phyloP scores from a whole-genome alignment of 73 alveolate genomes.

The Uronychia binucleata region DNA sequence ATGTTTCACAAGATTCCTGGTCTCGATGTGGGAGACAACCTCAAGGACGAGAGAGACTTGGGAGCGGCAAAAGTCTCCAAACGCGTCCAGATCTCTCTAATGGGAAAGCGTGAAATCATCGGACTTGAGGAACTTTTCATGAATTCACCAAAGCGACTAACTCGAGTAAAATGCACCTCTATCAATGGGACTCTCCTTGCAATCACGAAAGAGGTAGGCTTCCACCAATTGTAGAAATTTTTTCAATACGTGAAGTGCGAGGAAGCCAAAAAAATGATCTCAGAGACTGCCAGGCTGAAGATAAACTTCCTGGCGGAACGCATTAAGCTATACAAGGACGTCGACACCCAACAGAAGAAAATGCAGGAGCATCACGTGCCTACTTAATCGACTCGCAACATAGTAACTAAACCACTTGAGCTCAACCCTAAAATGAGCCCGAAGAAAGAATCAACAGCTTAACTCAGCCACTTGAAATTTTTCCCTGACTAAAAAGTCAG shows the following conservation, averaged over 20 bases:
- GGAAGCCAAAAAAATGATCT: neutral
- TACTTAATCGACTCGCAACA: neutral
- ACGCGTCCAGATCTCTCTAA: neutral
- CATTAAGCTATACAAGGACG: neutral
- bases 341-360: neutral
- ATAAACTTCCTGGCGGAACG: neutral
- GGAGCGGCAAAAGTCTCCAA: neutral
- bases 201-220: neutral
- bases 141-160: neutral
- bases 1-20: neutral
- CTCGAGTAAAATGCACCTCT: neutral
- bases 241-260: neutral
- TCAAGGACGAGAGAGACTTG: neutral
- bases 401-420: neutral
- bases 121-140: neutral
- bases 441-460: no score
- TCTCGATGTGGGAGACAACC: neutral
- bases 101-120: neutral
- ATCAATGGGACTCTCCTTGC: neutral
- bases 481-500: no score
- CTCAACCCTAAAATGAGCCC: neutral
- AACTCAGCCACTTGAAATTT: no score
- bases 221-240: neutral
- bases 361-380: neutral
- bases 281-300: neutral